phyloP scores from a whole-genome alignment of 768 basidiomycete genomes.

The Clathrus columnatus region DNA sequence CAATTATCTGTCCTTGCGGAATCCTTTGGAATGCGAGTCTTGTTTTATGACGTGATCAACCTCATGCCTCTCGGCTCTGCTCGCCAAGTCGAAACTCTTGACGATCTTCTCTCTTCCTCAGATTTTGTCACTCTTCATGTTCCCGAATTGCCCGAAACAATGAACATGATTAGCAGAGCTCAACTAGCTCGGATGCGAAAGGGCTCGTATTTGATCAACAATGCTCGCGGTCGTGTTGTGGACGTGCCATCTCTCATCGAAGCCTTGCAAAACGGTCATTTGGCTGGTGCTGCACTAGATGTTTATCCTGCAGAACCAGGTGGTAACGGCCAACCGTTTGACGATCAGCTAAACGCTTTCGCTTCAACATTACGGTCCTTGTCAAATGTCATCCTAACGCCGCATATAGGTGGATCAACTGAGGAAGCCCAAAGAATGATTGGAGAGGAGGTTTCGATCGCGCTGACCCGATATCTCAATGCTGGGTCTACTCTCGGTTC shows the following conservation, averaged over 20 bases:
- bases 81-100: slow-evolving; percentile 75
- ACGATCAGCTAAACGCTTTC: slow-evolving; percentile 84
- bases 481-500: slow-evolving; percentile 86
- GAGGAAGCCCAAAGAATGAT: slow-evolving; percentile 98
- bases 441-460: slow-evolving; percentile 85
- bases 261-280: slow-evolving; percentile 74
- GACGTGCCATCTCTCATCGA: slow-evolving; percentile 86
- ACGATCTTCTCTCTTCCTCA: slow-evolving; percentile 61
- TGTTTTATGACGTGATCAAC: slow-evolving; percentile 92
- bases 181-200: slow-evolving; percentile 89
- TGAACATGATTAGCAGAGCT: slow-evolving; percentile 75
- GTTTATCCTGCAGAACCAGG: slow-evolving; percentile 94
- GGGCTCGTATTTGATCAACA: slow-evolving; percentile 95
- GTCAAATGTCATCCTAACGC: slow-evolving; percentile 92
- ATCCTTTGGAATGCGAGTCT: slow-evolving; percentile 88
- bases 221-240: slow-evolving; percentile 91
- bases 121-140: slow-evolving; percentile 97
- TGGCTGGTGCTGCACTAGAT: slow-evolving; percentile 88
- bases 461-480: slow-evolving; percentile 82
- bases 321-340: slow-evolving; percentile 83
- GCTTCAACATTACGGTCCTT: slow-evolving; percentile 62
- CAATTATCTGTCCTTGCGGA: slow-evolving; percentile 97
- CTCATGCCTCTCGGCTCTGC: slow-evolving; percentile 97
- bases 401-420: slow-evolving; percentile 98
- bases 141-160: slow-evolving; percentile 93